A percentile compares a stretch with the other conserved stretches of the same genome.
These are phyloP conservation scores for Ophiostoma sp. DNA, from an alignment of 2,329 filamentous ascomycete species.

Conservation along the genomic window DNA sequence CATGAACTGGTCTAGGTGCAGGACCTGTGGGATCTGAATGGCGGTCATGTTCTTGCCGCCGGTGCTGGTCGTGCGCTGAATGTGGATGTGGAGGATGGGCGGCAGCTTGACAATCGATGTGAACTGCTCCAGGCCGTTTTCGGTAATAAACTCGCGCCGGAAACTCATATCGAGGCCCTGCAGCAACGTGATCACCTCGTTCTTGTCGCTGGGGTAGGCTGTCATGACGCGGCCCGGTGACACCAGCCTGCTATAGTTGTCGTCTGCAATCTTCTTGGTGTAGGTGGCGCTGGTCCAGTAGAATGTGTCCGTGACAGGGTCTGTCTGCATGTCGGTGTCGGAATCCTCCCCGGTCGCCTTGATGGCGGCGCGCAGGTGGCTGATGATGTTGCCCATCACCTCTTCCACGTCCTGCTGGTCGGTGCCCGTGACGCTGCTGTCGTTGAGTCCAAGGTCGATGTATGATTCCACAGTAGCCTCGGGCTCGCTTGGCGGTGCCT, in stretches of 20 bases:
- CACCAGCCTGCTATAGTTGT: slow-evolving; percentile 37
- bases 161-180: slow-evolving; percentile 81
- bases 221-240: slow-evolving; percentile 61
- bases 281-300: slow-evolving; percentile 59
- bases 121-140: slow-evolving; percentile 56
- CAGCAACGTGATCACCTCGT: slow-evolving; percentile 61
- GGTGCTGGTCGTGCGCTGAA: slow-evolving; percentile 75
- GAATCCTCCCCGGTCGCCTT: slow-evolving; percentile 59
- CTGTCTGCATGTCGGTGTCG: slow-evolving; percentile 66
- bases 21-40: slow-evolving; percentile 69
- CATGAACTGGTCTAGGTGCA: slow-evolving; percentile 88
- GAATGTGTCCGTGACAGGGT: slow-evolving; percentile 69
- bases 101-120: slow-evolving; percentile 71
- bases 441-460: slow-evolving; percentile 43
- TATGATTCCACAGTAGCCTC: slow-evolving; percentile 39
- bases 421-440: slow-evolving; percentile 46
- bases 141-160: slow-evolving; percentile 68
- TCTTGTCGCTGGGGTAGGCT: slow-evolving; percentile 49
- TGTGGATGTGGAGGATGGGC: slow-evolving; percentile 81
- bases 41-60: slow-evolving; percentile 70
- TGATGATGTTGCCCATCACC: slow-evolving; percentile 87
- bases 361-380: slow-evolving; percentile 85
- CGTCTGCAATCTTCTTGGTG: slow-evolving; percentile 45
- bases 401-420: slow-evolving; percentile 94
- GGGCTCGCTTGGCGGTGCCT: not conserved